Percentiles rank a stretch among this genome's conserved stretches.
Evolutionary conservation across 257 asterid species (phyloP).

Genomic region (Scutellaria galericulata): DNA sequence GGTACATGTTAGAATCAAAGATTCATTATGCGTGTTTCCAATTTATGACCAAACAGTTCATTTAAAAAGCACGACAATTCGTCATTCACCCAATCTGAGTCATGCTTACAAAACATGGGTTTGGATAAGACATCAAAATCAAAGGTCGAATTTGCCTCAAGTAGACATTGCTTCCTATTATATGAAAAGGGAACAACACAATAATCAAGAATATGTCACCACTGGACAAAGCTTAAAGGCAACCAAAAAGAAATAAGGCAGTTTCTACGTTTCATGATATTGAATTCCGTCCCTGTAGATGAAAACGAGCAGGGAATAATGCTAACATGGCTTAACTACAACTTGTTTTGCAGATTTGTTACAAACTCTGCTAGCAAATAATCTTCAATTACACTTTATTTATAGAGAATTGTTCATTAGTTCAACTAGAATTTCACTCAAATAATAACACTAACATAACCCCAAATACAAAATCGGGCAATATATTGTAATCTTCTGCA

Average conservation of each 20-base stretch:
- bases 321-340: background rate
- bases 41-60: background rate
- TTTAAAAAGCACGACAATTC: too few species aligned
- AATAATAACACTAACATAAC: too few species aligned
- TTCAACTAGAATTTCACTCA: background rate
- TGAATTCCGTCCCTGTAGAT: background rate
- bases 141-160: background rate
- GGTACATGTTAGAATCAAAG: constrained; percentile 25
- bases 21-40: background rate
- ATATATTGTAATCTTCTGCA: too few species aligned
- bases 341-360: background rate
- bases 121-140: too few species aligned
- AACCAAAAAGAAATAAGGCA: background rate
- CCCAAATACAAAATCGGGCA: too few species aligned
- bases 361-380: background rate
- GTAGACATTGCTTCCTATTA: background rate
- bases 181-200: background rate
- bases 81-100: too few species aligned
- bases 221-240: background rate
- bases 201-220: too few species aligned
- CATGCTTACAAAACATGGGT: background rate
- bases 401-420: background rate
- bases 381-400: background rate
- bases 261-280: background rate
- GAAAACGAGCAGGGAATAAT: constrained; percentile 1